Percentiles rank a stretch among this genome's conserved stretches.
These are phyloP conservation scores for Tinospora cordifolia DNA, from an alignment of 164 flowering plant species.

Conservation along the genomic window DNA sequence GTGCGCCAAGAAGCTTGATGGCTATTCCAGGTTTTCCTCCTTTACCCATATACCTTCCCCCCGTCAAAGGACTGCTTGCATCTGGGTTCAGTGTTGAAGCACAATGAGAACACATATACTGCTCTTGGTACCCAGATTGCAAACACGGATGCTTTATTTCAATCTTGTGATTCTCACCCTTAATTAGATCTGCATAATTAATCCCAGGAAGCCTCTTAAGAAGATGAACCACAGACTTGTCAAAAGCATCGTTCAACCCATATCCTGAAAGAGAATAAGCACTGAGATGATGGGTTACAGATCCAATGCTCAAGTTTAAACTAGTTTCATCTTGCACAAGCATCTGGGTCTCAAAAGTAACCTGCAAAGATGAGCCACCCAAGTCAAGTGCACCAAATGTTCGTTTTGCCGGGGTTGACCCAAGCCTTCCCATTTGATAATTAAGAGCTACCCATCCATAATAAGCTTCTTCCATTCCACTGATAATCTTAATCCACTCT, in stretches of 20 bases:
- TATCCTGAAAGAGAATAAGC: conserved; percentile 94
- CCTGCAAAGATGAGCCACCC: conserved; percentile 97
- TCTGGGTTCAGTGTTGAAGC: conserved; percentile 32
- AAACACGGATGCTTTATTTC: conserved; percentile 83
- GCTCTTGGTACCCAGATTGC: conserved; percentile 69
- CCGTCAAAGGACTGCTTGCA: conserved; percentile 44
- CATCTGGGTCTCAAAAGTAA: conserved; percentile 75
- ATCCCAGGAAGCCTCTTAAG: conserved; percentile 38
- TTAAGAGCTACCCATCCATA: conserved; percentile 98
- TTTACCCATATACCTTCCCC: conserved; percentile 30
- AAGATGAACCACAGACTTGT: conserved; percentile 72
- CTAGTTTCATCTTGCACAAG: conserved; percentile 42
- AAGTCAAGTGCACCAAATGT: conserved; percentile 95
- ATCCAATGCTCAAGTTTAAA: conserved; percentile 71
- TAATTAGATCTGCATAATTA: conserved; percentile 32
- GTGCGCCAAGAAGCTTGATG: conserved; percentile 59
- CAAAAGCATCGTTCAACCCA: conserved; percentile 98
- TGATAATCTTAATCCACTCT: conserved; percentile 76
- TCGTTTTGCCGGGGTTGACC: conserved; percentile 45
- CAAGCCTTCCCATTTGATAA: conserved; percentile 55
- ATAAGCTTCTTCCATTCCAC: conserved; percentile 94
- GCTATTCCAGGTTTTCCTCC: conserved; percentile 45
- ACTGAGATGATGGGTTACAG: conserved; percentile 68
- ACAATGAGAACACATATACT: conserved; percentile 65
- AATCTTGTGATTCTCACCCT: conserved; percentile 27